Evolutionary conservation across 2,329 filamentous ascomycete species (phyloP).

Genomic region (Sclerotinia trifoliorum): DNA sequence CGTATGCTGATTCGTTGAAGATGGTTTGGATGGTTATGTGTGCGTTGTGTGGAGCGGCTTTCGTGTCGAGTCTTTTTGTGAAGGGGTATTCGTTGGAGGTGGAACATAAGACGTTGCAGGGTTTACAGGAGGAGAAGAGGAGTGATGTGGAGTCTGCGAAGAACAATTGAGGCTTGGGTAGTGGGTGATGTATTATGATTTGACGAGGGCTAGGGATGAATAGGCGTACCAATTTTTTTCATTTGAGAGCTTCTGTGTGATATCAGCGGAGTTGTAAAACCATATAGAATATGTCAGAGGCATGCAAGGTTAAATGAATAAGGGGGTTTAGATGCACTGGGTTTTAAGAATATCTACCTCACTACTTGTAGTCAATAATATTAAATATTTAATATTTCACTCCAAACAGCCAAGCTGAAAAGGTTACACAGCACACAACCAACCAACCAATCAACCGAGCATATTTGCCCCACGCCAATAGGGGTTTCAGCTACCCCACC

Average conservation of each 20-base stretch:
- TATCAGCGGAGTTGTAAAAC: background rate
- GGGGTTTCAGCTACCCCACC: constrained; percentile 16
- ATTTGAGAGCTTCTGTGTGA: no score
- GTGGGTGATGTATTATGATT: background rate
- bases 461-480: background rate
- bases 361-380: background rate
- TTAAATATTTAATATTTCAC: no score
- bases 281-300: background rate
- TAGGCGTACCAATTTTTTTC: background rate
- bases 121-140: constrained; percentile 43
- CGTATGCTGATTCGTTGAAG: constrained; percentile 54
- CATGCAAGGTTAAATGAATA: background rate
- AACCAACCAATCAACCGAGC: background rate
- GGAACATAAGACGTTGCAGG: constrained; percentile 49
- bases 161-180: background rate
- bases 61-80: constrained; percentile 50
- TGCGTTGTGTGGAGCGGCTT: constrained; percentile 49
- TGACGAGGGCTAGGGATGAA: background rate
- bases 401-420: background rate
- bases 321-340: no score
- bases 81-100: constrained; percentile 50
- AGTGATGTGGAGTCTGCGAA: constrained; percentile 21
- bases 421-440: background rate
- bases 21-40: constrained; percentile 57
- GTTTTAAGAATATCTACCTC: background rate